Percentiles rank a stretch among this genome's conserved stretches.
These are phyloP conservation scores for Neurospora discreta DNA, from an alignment of 495 filamentous ascomycete species.

Conservation along the genomic window DNA sequence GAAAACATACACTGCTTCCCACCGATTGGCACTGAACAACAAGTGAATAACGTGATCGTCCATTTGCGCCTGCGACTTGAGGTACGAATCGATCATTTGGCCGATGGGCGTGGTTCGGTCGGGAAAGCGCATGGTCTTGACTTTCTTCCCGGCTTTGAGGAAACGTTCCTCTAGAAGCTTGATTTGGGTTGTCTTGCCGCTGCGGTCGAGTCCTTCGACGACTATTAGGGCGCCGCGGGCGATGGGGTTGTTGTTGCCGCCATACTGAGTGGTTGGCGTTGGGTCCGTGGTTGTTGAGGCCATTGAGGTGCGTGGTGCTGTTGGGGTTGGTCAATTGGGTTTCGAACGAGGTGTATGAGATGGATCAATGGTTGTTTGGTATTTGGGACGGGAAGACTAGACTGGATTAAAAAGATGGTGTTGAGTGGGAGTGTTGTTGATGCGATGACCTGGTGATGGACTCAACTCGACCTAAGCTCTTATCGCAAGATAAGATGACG, in stretches of 20 bases:
- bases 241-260: not conserved
- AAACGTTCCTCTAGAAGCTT: conserved; percentile 55
- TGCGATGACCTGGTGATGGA: not conserved
- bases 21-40: conserved; percentile 90
- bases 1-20: conserved; percentile 60
- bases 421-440: not conserved
- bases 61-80: conserved; percentile 60
- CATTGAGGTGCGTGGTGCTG: not conserved
- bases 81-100: conserved; percentile 78
- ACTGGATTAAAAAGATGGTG: not conserved
- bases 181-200: conserved; percentile 94
- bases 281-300: not conserved
- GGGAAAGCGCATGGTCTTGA: conserved; percentile 76
- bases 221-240: conserved; percentile 69
- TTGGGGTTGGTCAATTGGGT: not conserved
- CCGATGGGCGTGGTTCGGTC: conserved; percentile 86
- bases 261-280: not conserved
- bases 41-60: conserved; percentile 92
- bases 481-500: not conserved
- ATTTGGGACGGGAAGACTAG: not conserved
- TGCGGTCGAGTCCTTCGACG: conserved; percentile 87
- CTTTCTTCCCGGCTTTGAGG: conserved; percentile 44
- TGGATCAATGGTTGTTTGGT: not conserved
- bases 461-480: not conserved
- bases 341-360: not conserved